Conservation (phyloP, 140 eudicot genomes). For the Ambrosia hybrid region DNA sequence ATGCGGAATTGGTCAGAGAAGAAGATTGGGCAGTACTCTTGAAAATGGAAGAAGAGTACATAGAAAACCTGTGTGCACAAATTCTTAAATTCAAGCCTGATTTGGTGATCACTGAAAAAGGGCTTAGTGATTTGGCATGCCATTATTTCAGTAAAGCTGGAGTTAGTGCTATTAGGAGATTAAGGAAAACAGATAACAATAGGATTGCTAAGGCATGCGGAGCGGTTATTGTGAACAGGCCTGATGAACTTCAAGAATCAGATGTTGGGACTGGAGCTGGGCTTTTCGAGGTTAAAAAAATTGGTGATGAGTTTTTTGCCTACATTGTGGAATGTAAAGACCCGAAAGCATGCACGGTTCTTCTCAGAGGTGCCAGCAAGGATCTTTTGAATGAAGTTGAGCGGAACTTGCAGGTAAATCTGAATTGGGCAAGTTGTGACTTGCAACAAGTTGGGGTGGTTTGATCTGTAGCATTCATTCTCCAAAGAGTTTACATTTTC, state of each 20-base stretch:
- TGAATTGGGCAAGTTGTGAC: background rate
- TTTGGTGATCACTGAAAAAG: slow-evolving; percentile 56
- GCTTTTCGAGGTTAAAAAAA: slow-evolving; percentile 54
- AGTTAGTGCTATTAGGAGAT: slow-evolving; percentile 59
- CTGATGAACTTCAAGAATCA: slow-evolving; percentile 50
- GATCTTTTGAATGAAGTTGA: slow-evolving; percentile 76
- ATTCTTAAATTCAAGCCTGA: slow-evolving; percentile 59
- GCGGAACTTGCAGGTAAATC: slow-evolving; percentile 65
- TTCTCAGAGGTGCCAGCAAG: slow-evolving; percentile 56
- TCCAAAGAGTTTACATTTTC: background rate
- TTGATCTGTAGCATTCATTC: background rate
- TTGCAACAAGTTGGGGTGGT: too few species aligned
- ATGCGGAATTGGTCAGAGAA: slow-evolving; percentile 58
- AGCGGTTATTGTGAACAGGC: slow-evolving; percentile 50
- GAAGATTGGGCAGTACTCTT: slow-evolving; percentile 62
- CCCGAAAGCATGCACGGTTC: slow-evolving; percentile 59
- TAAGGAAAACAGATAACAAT: slow-evolving; percentile 60
- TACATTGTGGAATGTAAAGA: slow-evolving; percentile 51
- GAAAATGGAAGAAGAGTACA: slow-evolving; percentile 65
- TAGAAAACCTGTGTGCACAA: slow-evolving; percentile 47
- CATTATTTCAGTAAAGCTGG: slow-evolving; percentile 62
- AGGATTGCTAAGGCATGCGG: slow-evolving; percentile 62
- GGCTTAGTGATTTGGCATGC: slow-evolving; percentile 60
- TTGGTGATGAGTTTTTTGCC: slow-evolving; percentile 56
- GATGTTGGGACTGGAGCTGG: slow-evolving; percentile 59